Evolutionary conservation across 2,329 filamentous ascomycete species (phyloP).

Genomic region (Capronia americana): DNA sequence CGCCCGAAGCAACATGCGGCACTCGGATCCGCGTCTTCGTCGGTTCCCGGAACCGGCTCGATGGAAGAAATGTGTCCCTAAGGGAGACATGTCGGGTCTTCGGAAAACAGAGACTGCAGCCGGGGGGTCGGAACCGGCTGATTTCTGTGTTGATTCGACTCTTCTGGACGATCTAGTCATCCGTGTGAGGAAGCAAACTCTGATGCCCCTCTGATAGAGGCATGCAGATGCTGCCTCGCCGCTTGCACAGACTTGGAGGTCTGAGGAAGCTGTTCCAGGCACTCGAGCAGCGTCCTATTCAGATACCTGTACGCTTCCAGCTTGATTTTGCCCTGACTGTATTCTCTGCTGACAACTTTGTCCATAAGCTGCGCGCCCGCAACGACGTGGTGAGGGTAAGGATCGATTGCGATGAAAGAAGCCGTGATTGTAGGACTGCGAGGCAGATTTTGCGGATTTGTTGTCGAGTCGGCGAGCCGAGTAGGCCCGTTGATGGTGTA

Average conservation of each 20-base stretch:
- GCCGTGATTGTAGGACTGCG: constrained; percentile 24
- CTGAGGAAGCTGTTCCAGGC: constrained; percentile 42
- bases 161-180: neutral
- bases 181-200: neutral
- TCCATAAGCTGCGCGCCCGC: constrained; percentile 42
- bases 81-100: neutral
- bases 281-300: constrained; percentile 39
- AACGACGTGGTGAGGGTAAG: constrained; percentile 44
- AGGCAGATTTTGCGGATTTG: neutral
- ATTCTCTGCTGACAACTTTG: constrained; percentile 42
- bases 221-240: constrained; percentile 33
- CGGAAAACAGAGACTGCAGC: neutral
- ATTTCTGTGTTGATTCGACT: neutral
- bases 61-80: neutral
- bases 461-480: neutral
- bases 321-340: constrained; percentile 39
- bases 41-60: neutral
- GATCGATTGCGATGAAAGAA: constrained; percentile 44
- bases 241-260: constrained; percentile 43
- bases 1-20: neutral
- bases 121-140: neutral
- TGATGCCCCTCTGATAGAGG: constrained; percentile 10
- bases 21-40: neutral
- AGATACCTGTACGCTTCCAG: constrained; percentile 39
- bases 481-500: constrained; percentile 36